These are phyloP conservation scores for Aureoboletus auriporus DNA, from an alignment of 768 basidiomycete species.

Conservation along the genomic window DNA sequence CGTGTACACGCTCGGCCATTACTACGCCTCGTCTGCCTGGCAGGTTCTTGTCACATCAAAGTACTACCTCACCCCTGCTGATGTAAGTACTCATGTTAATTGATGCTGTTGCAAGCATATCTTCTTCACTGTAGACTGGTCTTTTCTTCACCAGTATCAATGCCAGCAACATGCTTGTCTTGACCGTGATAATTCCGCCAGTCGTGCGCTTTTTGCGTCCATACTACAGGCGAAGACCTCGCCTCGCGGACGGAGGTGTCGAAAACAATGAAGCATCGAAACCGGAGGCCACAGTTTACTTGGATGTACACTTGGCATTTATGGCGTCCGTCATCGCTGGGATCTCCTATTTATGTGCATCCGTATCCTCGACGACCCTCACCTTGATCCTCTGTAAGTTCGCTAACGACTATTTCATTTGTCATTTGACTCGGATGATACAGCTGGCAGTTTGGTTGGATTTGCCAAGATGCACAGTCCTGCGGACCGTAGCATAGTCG, in stretches of 20 bases:
- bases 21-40: conserved; percentile 14
- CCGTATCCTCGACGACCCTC: conserved; percentile 5
- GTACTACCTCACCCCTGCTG: conserved; percentile 24
- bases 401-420: too few relatives aligned
- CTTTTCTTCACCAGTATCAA: conserved; percentile 18
- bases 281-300: conserved; percentile 18
- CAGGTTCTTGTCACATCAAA: conserved; percentile 23
- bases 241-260: background rate
- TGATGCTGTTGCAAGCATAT: background rate
- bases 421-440: background rate
- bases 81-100: conserved; percentile 11
- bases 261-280: background rate
- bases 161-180: conserved; percentile 13
- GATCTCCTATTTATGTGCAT: conserved; percentile 12
- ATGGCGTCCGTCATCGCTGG: conserved; percentile 15
- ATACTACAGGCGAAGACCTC: conserved; percentile 13
- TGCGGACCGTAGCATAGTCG: conserved; percentile 22
- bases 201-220: conserved; percentile 27
- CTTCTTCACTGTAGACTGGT: conserved; percentile 20
- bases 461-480: conserved; percentile 14
- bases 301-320: conserved; percentile 29
- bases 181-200: conserved; percentile 18
- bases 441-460: conserved; percentile 20
- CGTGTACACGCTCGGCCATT: conserved; percentile 12
- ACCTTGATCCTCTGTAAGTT: conserved; percentile 16